Evolutionary conservation across 1,284 basidiomycete genomes (phyloP), one percentile per base, ranked within the genome.

Genomic region (Austroboletus novae-zelandiae): DNA sequence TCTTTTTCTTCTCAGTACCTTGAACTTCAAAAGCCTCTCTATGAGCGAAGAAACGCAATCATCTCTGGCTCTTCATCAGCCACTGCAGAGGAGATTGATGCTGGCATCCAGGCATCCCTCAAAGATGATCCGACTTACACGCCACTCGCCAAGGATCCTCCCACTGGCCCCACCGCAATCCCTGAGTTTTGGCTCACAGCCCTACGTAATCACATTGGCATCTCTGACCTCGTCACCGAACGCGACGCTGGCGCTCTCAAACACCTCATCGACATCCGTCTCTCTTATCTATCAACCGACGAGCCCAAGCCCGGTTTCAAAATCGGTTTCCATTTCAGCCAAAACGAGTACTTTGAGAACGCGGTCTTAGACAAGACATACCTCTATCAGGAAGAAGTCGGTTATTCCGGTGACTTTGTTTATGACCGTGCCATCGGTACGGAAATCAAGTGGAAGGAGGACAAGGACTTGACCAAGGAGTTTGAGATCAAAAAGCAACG

Each of bases 401-500:
- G 92, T 29, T 96, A 95, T 74, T 81, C 85, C 31, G 95, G 95
- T 60, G 95, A 98, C 75, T 95, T 96, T 65, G 85, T 96, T 50
- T 98, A 96, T 72, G 94, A 97, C 77, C 87, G 84, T 58, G 93
- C 95, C 49, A 84, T 91, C 65, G 95, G 94, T 17, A 87, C 85
- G 51, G 81, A 87, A 66, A 95, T 99, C 73, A 85, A 89, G 68
- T 98, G 96, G 96, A 97, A 96, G 76, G 94, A 94, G 70, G 96
- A 97, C 64, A 96, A 96, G 77, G 93, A 99, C 74, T 78, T 98
- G 53, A 98, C 95, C 48, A 94, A 95, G 76, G 91, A 93, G 76
- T 89, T 94, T 62, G 96, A 98, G 77, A 95, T 98, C 71, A 98
- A 98, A 83, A 98, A 98, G 80, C 96, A 98, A 75, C 80, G 95